phyloP scores from a whole-genome alignment of 108 stramenopile genomes.

The Pseudonitzschia multiseries region DNA sequence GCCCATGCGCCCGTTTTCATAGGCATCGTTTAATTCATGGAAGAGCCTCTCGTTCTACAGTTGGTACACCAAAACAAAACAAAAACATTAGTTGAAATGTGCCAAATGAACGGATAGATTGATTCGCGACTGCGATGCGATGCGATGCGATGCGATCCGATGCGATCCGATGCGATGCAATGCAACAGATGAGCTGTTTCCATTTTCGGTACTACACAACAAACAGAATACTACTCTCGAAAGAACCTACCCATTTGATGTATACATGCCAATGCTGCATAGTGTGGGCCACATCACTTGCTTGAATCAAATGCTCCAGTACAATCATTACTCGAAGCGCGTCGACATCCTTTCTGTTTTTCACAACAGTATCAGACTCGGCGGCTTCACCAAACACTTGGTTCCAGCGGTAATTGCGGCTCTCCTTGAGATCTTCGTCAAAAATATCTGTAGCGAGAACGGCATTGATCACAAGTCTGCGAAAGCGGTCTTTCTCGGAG shows the following conservation, averaged over 20 bases:
- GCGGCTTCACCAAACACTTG: constrained; percentile 32
- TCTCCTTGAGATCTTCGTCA: constrained; percentile 28
- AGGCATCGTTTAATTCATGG: constrained; percentile 55
- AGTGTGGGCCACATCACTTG: constrained; percentile 53
- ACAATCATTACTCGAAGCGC: constrained; percentile 40
- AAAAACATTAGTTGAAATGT: too few species aligned
- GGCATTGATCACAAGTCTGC: constrained; percentile 40
- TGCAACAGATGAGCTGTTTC: neutral
- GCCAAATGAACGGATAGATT: too few species aligned
- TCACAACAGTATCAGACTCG: neutral
- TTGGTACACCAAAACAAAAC: too few species aligned
- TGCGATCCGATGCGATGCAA: too few species aligned
- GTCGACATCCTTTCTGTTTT: neutral
- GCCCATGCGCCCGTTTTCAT: constrained; percentile 28
- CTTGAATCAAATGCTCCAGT: constrained; percentile 56
- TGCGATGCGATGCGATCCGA: too few species aligned
- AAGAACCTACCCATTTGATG: constrained; percentile 50
- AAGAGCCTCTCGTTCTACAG: constrained; percentile 54
- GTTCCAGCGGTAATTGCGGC: constrained; percentile 41
- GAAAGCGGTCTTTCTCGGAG: constrained; percentile 35
- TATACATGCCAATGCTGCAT: constrained; percentile 55
- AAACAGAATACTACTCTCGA: neutral
- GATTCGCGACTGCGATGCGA: too few species aligned
- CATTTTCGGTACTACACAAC: neutral
- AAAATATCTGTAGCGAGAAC: constrained; percentile 57